phyloP scores from a whole-genome alignment of 345 rosid species.

The Reutealis trisperma region DNA sequence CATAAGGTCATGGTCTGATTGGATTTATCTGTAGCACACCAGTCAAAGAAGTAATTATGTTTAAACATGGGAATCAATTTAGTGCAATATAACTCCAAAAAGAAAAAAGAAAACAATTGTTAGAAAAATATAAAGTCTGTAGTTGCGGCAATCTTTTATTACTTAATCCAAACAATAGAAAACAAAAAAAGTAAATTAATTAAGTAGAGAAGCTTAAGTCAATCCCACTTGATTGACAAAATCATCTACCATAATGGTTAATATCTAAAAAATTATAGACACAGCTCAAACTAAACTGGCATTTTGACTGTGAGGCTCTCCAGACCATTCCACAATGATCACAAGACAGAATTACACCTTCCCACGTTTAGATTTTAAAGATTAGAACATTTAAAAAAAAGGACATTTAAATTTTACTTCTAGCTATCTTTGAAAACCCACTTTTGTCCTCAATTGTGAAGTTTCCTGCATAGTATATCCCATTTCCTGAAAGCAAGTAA shows the following conservation, averaged over 20 bases:
- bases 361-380: neutral
- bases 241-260: constrained; percentile 4
- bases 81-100: neutral
- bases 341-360: neutral
- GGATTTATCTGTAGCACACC: constrained; percentile 9
- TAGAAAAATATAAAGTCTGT: constrained; percentile 4
- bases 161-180: neutral
- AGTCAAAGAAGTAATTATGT: constrained; percentile 20
- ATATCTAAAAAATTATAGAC: constrained; percentile 9
- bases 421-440: neutral
- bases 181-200: neutral
- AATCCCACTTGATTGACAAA: constrained; percentile 21
- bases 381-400: neutral
- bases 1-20: neutral
- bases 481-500: constrained; percentile 11
- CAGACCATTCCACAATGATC: neutral
- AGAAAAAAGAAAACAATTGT: neutral
- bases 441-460: neutral
- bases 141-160: constrained; percentile 7
- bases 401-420: neutral
- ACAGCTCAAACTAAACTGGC: constrained; percentile 11
- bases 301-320: constrained; percentile 4
- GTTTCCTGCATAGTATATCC: constrained; percentile 3
- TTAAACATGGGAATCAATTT: constrained; percentile 1
- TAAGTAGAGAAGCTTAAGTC: constrained; percentile 19